Conservation (phyloP, 345 rosid species). For the Salix caprea region DNA sequence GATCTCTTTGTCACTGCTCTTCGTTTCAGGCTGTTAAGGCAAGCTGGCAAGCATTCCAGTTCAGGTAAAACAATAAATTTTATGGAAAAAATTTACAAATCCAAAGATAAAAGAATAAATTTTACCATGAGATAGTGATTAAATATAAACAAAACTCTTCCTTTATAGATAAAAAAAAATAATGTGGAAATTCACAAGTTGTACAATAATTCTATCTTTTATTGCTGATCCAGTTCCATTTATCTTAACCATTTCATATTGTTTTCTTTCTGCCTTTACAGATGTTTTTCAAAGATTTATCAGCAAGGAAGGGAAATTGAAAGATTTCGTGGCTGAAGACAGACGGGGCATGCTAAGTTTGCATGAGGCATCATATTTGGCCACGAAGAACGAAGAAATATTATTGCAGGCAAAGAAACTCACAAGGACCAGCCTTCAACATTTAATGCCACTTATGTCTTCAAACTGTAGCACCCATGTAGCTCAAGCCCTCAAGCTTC, state of each 20-base stretch:
- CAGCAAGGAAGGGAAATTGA: too few species aligned
- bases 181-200: too few species aligned
- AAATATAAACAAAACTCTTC: not conserved
- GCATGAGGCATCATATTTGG: slow-evolving; percentile 25
- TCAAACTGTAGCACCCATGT: not conserved
- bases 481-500: slow-evolving; percentile 14
- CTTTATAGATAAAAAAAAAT: too few species aligned
- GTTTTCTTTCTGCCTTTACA: not conserved
- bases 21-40: slow-evolving; percentile 25
- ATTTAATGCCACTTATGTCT: not conserved
- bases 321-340: slow-evolving; percentile 8
- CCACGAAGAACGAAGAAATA: slow-evolving; percentile 7
- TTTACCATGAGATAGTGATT: too few species aligned
- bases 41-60: slow-evolving; percentile 5
- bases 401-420: slow-evolving; percentile 13
- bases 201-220: too few species aligned
- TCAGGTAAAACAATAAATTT: slow-evolving; percentile 4
- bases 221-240: too few species aligned
- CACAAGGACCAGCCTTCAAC: slow-evolving; percentile 8
- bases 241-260: too few species aligned
- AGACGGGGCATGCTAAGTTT: slow-evolving; percentile 17
- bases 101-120: too few species aligned
- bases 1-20: slow-evolving; percentile 18
- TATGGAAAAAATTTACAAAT: too few species aligned
- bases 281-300: slow-evolving; percentile 16